Evolutionary conservation across 2,329 filamentous ascomycete species (phyloP).

Genomic region (Botryotinia globosa): DNA sequence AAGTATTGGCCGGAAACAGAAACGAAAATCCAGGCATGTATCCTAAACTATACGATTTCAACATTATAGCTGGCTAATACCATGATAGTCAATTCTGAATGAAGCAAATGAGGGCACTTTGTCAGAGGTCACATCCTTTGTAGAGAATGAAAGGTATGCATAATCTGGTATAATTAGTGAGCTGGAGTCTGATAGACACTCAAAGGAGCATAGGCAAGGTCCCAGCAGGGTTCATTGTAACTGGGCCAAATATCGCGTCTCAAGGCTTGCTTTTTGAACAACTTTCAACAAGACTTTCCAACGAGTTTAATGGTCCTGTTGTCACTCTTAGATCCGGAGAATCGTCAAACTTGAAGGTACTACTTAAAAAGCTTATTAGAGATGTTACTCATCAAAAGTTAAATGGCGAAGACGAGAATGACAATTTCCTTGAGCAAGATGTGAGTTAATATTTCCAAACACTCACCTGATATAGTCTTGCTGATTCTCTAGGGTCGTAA

Average conservation of each 20-base stretch:
- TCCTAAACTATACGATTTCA: background rate
- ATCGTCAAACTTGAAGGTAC: constrained; percentile 69
- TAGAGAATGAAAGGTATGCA: constrained; percentile 35
- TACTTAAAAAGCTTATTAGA: constrained; percentile 70
- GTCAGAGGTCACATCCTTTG: constrained; percentile 55
- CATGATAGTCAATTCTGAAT: constrained; percentile 51
- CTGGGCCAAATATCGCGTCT: constrained; percentile 74
- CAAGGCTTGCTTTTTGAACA: constrained; percentile 73
- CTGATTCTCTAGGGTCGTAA: constrained; percentile 51
- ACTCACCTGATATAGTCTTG: background rate
- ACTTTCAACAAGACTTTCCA: constrained; percentile 55
- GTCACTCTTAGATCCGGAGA: constrained; percentile 68
- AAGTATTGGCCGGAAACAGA: constrained; percentile 64
- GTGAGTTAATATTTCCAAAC: constrained; percentile 40
- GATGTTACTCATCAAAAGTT: constrained; percentile 54
- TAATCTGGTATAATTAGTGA: background rate
- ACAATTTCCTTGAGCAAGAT: constrained; percentile 46
- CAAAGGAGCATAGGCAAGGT: constrained; percentile 27
- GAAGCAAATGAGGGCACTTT: constrained; percentile 61
- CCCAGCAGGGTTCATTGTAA: constrained; percentile 71
- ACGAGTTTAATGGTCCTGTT: constrained; percentile 52
- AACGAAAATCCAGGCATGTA: constrained; percentile 55
- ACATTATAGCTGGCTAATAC: constrained; percentile 35
- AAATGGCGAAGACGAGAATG: constrained; percentile 52
- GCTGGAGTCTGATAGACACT: constrained; percentile 12